Conservation (phyloP, 805 yeast genomes). For the Cephaloascus fragrans region DNA sequence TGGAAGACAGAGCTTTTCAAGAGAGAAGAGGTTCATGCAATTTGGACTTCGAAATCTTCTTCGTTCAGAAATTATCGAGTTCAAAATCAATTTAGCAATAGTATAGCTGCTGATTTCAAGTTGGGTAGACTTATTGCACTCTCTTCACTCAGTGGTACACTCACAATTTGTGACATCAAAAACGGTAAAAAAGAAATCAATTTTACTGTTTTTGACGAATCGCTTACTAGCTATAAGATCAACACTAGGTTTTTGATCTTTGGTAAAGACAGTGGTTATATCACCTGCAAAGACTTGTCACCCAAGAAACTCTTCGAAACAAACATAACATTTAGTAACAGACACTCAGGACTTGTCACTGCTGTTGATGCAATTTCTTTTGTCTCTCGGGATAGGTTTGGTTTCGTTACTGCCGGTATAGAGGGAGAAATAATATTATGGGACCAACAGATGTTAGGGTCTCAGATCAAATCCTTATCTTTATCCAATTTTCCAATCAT, state of each 20-base stretch:
- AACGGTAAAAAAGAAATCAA: constrained; percentile 11
- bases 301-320: not conserved
- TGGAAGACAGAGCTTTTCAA: constrained; percentile 39
- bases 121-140: constrained; percentile 12
- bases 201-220: constrained; percentile 11
- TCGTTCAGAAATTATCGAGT: constrained; percentile 9
- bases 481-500: constrained; percentile 5
- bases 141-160: constrained; percentile 13
- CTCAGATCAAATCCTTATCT: not conserved
- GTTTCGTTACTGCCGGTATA: constrained; percentile 18
- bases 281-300: constrained; percentile 8
- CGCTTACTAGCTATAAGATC: constrained; percentile 17
- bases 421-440: constrained; percentile 16
- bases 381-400: constrained; percentile 14
- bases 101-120: constrained; percentile 14
- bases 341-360: not conserved
- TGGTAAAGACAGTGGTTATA: constrained; percentile 23
- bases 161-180: constrained; percentile 10
- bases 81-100: constrained; percentile 10
- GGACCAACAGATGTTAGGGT: constrained; percentile 12
- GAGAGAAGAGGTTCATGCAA: constrained; percentile 21
- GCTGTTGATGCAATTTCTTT: not conserved
- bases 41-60: constrained; percentile 27
- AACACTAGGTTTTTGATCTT: constrained; percentile 13
- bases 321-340: not conserved